Base-by-base conservation (phyloP, 306 rosid species). In the Datisca glomerata region DNA sequence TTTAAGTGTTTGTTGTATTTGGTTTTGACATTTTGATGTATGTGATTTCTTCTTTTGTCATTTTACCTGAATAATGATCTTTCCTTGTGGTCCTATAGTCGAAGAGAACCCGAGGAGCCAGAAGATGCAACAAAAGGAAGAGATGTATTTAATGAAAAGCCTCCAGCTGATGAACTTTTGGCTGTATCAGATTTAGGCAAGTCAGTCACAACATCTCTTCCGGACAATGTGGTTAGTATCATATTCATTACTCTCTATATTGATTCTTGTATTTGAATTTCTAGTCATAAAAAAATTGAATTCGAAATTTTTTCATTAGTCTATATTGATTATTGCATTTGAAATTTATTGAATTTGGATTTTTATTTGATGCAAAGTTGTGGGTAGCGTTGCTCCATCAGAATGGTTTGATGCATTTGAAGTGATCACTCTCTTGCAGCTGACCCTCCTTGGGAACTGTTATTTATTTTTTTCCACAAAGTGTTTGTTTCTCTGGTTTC, bases 121-220 rank as follows among this genome's bases (percentile, higher is more conserved):
- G 98, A 89, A 72, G 98, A 89, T 68, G 93, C 98, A 42, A 84
- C 91, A 13, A 89, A 89, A 60, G 98, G 98, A 61, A 84, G 98
- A 61, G 98, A 89, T 55, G 86, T 89, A 57, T 89, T 89, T 60
- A 89, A 89, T 57, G 98, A 84, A 69, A 89, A 84, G 64, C 98
- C 98, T 38, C 95, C 98, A 4, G 69, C 93, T 56, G 98, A 89
- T 68, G 98, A 89, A 60, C 93, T 89, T 57, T 60, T 89, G 81
- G 71, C 93, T 41, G 98, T 64, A 66, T 89, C 98, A 13, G 95
- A 89, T 70, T 80, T 89, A 61, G 98, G 98, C 49, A 89, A 89
- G 68, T 16, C 93, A 28, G 81, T 53, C 45, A 75, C 95, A 51
- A 80, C 98, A 18, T 89, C 98, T 31, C 95, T 89, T 38, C 98